Base-by-base conservation (phyloP, 2,329 filamentous ascomycete genomes). In the Cladosporium sp. region DNA sequence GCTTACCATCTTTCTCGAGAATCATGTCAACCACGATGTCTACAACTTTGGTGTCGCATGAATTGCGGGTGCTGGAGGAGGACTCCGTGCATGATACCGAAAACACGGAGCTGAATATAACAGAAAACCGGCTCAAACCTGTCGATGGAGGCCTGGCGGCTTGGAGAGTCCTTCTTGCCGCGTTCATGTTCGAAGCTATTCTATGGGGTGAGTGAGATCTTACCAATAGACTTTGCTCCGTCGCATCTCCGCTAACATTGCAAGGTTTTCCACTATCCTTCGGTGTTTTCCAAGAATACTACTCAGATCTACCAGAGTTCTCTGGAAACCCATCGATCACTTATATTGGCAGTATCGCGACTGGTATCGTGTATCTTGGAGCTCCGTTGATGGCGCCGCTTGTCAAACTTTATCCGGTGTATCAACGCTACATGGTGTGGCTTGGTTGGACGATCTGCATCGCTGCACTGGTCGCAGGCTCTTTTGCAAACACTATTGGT, bases 251-350 rank as follows among this genome's bases (percentile, higher is more conserved):
- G n/a, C 39, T 46, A 13, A 46, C n/a, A 46, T 21, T 7, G 10
- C n/a, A 21, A 46, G 88, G 88, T 1, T 90, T 91, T 65, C 85
- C 88, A 0, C 88, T 88, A 64, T 83, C 87, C 0, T 92, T 88
- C 73, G 89, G 89, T 51, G 83, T 92, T 28, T 91, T 92, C 71
- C 88, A 91, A 69, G 83, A 88, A 61, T 89, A 90, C 75, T 91
- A 91, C 74, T 84, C 80, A 39, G 83, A 80, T 1, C 82, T 88
- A 66, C 81, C 81, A 4, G 84, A 86, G 1, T 91, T 91, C 64
- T 76, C 78, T 2, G 82, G 81, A 2, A 81, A 73, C 11, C 72
- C 82, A 0, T 79, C 81, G 30, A 86, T 90, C 59, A 83, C 88
- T 32, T 80, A 87, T 16, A 86, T 91, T 63, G 89, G 89, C 0